Evolutionary conservation across 1,284 basidiomycete genomes (phyloP), one percentile per base, ranked within the genome.

Genomic region (Bondarzewia mesenterica): DNA sequence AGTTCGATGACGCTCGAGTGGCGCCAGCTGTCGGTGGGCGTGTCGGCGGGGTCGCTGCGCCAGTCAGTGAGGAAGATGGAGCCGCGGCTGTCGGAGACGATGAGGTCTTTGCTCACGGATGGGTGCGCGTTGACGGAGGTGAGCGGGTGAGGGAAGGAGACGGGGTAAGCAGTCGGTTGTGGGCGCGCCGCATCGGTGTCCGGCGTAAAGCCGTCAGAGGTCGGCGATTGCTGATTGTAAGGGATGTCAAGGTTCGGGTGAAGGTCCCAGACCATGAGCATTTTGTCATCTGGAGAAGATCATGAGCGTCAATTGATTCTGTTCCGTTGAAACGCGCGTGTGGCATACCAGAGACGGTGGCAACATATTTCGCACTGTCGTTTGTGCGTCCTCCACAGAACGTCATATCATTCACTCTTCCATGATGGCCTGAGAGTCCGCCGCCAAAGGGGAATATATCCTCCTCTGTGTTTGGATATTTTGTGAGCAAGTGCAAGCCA

Each of bases 261-360:
- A 16, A 90, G 73, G 62, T 90, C 85, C 87, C 87, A 90, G 14
- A 90, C 78, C 77, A 89, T 83, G 42, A 89, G 72, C 72, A 82
- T 83, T 59, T 80, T 85, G 65, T 89, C 86, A 55, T 88, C 86
- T 88, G 52, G 29, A 27, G 20, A 22, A 36, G 41, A 26, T 26
- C 32, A 44, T 16, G 21, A 27, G 38, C 12, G 15, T 22, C 14
- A 15, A 36, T 23, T 25, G 43, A 36, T 35, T 5, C 16, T 8
- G 15, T 20, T 25, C 20, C 12, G 35, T 38, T 5, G 38, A 39
- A 15, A 20, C 5, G 25, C 18, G 32, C 20, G 23, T 41, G 32
- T 35, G 12, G 62, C 70, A 51, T 54, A 80, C 86, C 86, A 44
- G 85, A 85, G 20, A 87, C 84, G 5, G 86, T 87, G 8, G 85